These are phyloP conservation scores for Suhomyces tanzawaensis DNA, from an alignment of 805 yeast species.

Conservation along the genomic window DNA sequence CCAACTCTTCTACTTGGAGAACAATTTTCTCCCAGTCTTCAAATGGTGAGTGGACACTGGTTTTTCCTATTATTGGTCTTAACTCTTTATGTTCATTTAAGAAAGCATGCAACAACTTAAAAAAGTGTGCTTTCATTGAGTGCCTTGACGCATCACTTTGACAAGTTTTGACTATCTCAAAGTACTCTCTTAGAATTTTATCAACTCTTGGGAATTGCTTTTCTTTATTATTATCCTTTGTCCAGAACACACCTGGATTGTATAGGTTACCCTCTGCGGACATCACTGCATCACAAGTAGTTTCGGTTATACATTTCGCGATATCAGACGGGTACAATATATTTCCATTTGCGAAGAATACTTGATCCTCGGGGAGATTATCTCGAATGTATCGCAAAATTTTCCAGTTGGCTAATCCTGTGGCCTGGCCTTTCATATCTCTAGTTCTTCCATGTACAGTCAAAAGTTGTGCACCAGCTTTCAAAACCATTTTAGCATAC, in stretches of 20 bases:
- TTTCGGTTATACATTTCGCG: constrained; percentile 58
- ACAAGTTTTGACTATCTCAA: constrained; percentile 66
- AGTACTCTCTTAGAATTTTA: constrained; percentile 76
- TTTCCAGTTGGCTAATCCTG: constrained; percentile 95
- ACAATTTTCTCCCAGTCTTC: constrained; percentile 54
- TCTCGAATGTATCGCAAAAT: constrained; percentile 72
- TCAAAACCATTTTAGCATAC: constrained; percentile 84
- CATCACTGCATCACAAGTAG: constrained; percentile 89
- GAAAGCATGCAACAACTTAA: constrained; percentile 81
- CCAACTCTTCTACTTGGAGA: constrained; percentile 62
- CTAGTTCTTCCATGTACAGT: constrained; percentile 95
- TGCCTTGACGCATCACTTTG: constrained; percentile 71
- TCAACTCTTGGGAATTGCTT: constrained; percentile 85
- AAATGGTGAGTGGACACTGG: constrained; percentile 37
- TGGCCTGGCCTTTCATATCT: constrained; percentile 95
- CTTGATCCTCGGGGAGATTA: constrained; percentile 73
- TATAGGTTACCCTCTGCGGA: constrained; percentile 93
- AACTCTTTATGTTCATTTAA: constrained; percentile 74
- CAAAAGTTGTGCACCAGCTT: constrained; percentile 93
- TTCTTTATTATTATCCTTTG: constrained; percentile 48
- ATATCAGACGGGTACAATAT: constrained; percentile 87
- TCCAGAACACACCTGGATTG: constrained; percentile 89
- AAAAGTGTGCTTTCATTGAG: constrained; percentile 90
- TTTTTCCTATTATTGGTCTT: constrained; percentile 64
- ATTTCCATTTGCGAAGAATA: constrained; percentile 92